Evolutionary conservation across 257 asterid genomes (phyloP), one percentile per base, ranked within the genome.

Genomic region (Gentiana macrophylla): DNA sequence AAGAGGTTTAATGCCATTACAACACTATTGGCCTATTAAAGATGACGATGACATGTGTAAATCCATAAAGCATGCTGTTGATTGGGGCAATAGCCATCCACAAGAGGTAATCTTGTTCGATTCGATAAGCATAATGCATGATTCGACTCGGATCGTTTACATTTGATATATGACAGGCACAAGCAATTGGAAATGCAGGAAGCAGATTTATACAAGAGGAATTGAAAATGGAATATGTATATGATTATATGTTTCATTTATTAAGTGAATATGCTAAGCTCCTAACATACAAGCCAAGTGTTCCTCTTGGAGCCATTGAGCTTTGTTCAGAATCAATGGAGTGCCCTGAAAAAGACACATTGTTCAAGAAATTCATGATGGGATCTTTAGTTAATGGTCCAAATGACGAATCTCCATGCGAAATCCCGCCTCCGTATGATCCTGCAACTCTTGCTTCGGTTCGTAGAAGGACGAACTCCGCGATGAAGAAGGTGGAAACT

Each of bases 21-120:
- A 79, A 55, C 98, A 91, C 59, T 91, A 80, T 72, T 91, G 98
- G 98, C 98, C 98, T 0, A 58, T 87, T 51, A 81, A 70, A 64
- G 72, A 73, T 0, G 66, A 59, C 24, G 24, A 24, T 0, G 82
- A 80, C 71, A 83, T 82, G 62, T 91, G 98, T 79, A 72, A 78
- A 57, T 87, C 98, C 50, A 73, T 91, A 36, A 84, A 91, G 68
- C 62, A 72, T 53, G 96, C 96, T 3, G 96, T 91, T 10, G 88
- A 87, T 1, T 91, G 95, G 95, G 95, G 96, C 35, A 83, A 91
- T 58, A 68, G 58, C 58, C 94, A 87, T 15, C 50, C 46, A 6
- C 35, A 75, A 55, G 63, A 77, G 88, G 93, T 83, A 73, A 24
- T 24, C 24, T 24, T 24, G 24, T 24, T 24, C 24, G 24, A 24